phyloP scores from a whole-genome alignment of 2,329 filamentous ascomycete species.

The Colletotrichum agaves region DNA sequence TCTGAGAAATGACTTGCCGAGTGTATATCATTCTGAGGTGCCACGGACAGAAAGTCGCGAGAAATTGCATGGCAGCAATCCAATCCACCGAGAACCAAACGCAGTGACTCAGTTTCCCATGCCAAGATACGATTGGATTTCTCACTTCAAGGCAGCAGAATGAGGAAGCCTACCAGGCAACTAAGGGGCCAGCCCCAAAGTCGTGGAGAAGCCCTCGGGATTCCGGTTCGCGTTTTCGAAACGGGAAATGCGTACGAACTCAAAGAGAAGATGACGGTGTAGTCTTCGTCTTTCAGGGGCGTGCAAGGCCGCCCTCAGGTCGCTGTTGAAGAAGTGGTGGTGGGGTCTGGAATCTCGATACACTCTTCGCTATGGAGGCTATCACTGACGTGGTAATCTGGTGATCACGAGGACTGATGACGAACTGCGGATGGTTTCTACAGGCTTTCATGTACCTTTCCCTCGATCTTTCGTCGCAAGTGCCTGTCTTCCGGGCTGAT shows the following conservation, averaged over 20 bases:
- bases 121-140: slow-evolving; percentile 8
- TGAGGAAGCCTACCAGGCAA: background rate
- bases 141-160: slow-evolving; percentile 14
- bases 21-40: background rate
- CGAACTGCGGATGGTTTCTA: background rate
- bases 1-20: background rate
- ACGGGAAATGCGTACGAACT: too few relatives aligned
- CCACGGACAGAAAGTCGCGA: background rate
- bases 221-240: too few relatives aligned
- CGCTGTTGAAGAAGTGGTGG: background rate
- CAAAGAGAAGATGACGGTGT: background rate
- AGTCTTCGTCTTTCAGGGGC: background rate
- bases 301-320: background rate
- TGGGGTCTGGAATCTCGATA: background rate
- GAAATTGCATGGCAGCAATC: background rate
- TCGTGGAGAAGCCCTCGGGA: background rate
- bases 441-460: background rate
- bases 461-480: background rate
- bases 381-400: background rate
- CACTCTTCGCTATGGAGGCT: background rate
- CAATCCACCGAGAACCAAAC: slow-evolving; percentile 4
- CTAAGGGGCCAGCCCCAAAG: background rate
- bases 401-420: background rate
- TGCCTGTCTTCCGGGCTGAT: background rate
- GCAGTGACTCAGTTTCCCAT: slow-evolving; percentile 18